phyloP scores from a whole-genome alignment of 2,329 filamentous ascomycete genomes.

The Talaromyces funiculosus region DNA sequence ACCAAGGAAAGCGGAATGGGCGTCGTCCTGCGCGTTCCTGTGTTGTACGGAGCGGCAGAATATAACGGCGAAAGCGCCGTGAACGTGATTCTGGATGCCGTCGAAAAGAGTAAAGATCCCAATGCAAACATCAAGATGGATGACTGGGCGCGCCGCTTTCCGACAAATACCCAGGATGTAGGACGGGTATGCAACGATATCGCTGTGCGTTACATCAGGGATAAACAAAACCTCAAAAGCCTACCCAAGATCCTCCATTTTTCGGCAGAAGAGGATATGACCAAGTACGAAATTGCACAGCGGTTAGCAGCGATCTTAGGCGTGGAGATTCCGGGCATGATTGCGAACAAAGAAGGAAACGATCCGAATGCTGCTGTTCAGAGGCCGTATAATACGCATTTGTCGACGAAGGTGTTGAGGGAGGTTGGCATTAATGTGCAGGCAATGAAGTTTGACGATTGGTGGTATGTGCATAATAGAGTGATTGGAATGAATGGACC shows the following conservation, averaged over 20 bases:
- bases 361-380: conserved; percentile 66
- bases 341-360: conserved; percentile 62
- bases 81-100: conserved; percentile 69
- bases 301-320: conserved; percentile 74
- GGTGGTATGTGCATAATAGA: conserved; percentile 56
- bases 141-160: conserved; percentile 77
- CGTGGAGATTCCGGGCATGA: conserved; percentile 62
- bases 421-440: conserved; percentile 69
- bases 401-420: conserved; percentile 68
- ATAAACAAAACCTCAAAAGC: conserved; percentile 42
- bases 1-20: conserved; percentile 52
- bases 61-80: conserved; percentile 71
- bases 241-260: conserved; percentile 75
- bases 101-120: conserved; percentile 60
- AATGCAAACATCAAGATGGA: conserved; percentile 68
- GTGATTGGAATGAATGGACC: too few species aligned
- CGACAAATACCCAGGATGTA: conserved; percentile 84
- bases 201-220: conserved; percentile 60
- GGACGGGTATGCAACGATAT: conserved; percentile 72
- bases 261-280: conserved; percentile 77
- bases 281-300: conserved; percentile 84
- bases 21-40: conserved; percentile 71
- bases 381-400: conserved; percentile 80
- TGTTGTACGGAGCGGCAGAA: conserved; percentile 75
- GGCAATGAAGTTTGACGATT: conserved; percentile 69